A percentile compares a stretch with the other conserved stretches of the same genome.
phyloP scores from a whole-genome alignment of 2,329 filamentous ascomycete species.

The Aspergillus fumigatus region DNA sequence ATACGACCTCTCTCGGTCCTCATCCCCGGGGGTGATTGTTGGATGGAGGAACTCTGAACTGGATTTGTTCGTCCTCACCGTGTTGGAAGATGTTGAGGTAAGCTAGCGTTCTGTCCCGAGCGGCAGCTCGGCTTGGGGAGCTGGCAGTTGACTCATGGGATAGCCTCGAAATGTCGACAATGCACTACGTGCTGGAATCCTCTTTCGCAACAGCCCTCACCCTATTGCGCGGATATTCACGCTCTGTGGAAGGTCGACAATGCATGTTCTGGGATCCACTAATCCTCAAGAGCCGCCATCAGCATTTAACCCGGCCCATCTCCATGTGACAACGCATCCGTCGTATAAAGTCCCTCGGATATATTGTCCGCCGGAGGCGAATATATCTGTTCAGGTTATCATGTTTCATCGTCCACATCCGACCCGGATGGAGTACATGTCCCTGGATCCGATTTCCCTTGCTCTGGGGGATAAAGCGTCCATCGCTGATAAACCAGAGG shows the following conservation, averaged over 20 bases:
- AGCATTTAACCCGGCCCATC: conserved; percentile 63
- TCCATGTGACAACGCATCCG: conserved; percentile 55
- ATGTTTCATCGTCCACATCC: conserved; percentile 84
- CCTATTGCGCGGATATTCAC: conserved; percentile 75
- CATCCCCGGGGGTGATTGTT: conserved; percentile 77
- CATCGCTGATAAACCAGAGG: conserved; percentile 27
- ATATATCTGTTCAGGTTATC: conserved; percentile 77
- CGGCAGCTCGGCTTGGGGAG: neutral
- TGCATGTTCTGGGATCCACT: conserved; percentile 80
- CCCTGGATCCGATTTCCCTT: conserved; percentile 79
- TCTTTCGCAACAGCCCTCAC: conserved; percentile 78
- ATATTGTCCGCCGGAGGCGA: conserved; percentile 60
- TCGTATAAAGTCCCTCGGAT: conserved; percentile 62
- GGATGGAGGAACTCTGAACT: conserved; percentile 92
- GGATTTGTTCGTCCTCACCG: conserved; percentile 84
- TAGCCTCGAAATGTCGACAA: conserved; percentile 78
- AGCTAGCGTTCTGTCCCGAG: conserved; percentile 26
- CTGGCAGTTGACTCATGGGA: conserved; percentile 5
- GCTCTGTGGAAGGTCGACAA: conserved; percentile 73
- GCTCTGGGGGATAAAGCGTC: conserved; percentile 70
- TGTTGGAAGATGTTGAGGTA: conserved; percentile 88
- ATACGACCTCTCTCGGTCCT: conserved; percentile 69
- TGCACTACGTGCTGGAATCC: conserved; percentile 75
- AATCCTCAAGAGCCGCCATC: conserved; percentile 56
- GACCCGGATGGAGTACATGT: conserved; percentile 92